These are phyloP conservation scores for Fusarium sp. DNA, from an alignment of 2,329 filamentous ascomycete species.

Conservation along the genomic window DNA sequence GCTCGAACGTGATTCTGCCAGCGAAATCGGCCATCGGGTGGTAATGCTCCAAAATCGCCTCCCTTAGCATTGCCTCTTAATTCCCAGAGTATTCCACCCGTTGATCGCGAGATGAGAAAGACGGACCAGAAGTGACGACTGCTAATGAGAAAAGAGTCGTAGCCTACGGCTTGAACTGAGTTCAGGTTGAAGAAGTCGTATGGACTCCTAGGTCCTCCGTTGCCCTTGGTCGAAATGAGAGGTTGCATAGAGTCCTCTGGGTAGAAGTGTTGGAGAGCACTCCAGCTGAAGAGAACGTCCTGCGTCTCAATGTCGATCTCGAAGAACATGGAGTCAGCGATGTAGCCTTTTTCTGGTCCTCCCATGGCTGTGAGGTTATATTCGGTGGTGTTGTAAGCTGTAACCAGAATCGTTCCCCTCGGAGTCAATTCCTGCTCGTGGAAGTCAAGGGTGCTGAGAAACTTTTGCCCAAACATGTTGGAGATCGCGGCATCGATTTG, in stretches of 20 bases:
- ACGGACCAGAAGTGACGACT: constrained; percentile 45
- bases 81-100: constrained; percentile 46
- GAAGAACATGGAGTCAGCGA: constrained; percentile 56
- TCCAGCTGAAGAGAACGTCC: constrained; percentile 60
- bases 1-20: constrained; percentile 57
- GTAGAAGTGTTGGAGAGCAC: constrained; percentile 54
- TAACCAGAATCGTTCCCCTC: constrained; percentile 45
- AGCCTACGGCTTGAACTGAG: constrained; percentile 42
- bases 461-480: constrained; percentile 4
- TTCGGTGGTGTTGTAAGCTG: constrained; percentile 45
- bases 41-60: constrained; percentile 45
- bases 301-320: constrained; percentile 60
- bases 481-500: constrained; percentile 26
- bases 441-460: constrained; percentile 37
- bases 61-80: constrained; percentile 46
- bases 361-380: constrained; percentile 39
- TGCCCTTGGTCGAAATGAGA: constrained; percentile 21
- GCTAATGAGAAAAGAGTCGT: constrained; percentile 45
- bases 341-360: constrained; percentile 32
- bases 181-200: constrained; percentile 51
- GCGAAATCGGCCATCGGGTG: constrained; percentile 51
- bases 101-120: constrained; percentile 42
- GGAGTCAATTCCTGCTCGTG: constrained; percentile 46
- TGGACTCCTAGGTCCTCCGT: constrained; percentile 20
- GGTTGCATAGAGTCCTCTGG: constrained; percentile 33